Conservation (phyloP, 495 filamentous ascomycete species). For the Apiosordaria backusii region DNA sequence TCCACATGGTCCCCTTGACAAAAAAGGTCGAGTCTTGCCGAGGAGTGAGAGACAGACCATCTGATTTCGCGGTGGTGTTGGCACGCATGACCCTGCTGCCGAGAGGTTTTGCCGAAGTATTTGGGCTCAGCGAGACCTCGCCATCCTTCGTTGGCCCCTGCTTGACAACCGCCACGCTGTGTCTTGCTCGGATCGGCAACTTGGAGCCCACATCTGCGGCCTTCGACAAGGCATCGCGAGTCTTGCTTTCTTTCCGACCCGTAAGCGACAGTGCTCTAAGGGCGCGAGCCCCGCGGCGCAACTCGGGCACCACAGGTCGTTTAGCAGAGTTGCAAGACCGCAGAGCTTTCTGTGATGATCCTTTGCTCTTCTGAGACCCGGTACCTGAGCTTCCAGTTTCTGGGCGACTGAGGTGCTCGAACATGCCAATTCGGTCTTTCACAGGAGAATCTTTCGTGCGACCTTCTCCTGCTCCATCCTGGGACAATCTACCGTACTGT, state of each 20-base stretch:
- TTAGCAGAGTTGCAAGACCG: background rate
- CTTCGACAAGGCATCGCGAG: background rate
- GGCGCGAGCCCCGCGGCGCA: constrained; percentile 22
- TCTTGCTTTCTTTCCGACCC: constrained; percentile 4
- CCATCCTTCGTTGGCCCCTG: background rate
- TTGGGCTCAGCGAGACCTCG: no score
- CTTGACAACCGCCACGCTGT: constrained; percentile 1
- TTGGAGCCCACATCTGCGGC: background rate
- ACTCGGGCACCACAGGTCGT: constrained; percentile 8
- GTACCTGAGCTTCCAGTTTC: background rate
- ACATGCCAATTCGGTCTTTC: constrained; percentile 35
- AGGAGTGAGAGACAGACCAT: constrained; percentile 11
- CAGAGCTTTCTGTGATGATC: background rate
- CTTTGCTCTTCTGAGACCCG: background rate
- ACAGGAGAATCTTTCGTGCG: constrained; percentile 32
- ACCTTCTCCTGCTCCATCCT: constrained; percentile 5
- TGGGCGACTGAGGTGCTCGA: constrained; percentile 30
- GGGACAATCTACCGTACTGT: background rate
- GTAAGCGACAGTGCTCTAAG: constrained; percentile 18
- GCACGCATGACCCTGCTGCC: background rate
- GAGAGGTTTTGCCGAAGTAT: background rate
- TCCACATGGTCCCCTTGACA: constrained; percentile 13
- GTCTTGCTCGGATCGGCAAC: background rate
- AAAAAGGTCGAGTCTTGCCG: constrained; percentile 14
- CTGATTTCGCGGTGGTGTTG: background rate